phyloP scores from a whole-genome alignment of 2,329 filamentous ascomycete genomes.

The Diaporthe nobilis region DNA sequence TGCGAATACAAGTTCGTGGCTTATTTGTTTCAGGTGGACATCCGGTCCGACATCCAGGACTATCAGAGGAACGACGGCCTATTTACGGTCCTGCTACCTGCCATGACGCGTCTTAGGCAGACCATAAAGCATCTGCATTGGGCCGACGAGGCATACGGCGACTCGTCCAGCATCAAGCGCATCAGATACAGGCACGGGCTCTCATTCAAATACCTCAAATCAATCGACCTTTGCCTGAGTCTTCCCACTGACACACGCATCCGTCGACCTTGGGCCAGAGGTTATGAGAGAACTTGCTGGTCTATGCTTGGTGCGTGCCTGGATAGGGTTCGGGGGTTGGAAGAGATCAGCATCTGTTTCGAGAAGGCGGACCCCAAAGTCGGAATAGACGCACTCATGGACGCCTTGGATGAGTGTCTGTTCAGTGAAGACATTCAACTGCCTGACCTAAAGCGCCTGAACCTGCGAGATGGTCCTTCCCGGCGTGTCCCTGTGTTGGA shows the following conservation, averaged over 20 bases:
- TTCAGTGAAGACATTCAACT: not conserved
- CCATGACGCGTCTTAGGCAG: not conserved
- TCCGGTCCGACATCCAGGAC: not conserved
- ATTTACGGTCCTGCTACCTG: not conserved
- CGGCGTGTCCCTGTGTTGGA: not conserved
- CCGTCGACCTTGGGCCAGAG: not conserved
- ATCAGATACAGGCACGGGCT: not conserved
- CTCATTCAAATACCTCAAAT: not conserved
- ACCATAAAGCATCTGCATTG: not conserved
- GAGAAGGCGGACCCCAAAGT: not conserved
- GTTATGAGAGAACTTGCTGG: not conserved
- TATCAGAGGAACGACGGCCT: slow-evolving; percentile 16
- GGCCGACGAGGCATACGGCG: not conserved
- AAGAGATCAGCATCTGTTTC: not conserved
- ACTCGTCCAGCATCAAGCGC: not conserved
- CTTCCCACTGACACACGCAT: not conserved
- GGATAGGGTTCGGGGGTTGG: not conserved
- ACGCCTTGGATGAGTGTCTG: not conserved
- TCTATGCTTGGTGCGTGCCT: not conserved
- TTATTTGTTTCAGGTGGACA: not conserved
- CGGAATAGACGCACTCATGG: not conserved
- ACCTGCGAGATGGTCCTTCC: not conserved
- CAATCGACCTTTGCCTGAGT: not conserved
- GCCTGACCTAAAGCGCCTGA: not conserved
- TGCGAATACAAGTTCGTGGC: not conserved